Evolutionary conservation across 2,329 filamentous ascomycete genomes (phyloP).

Genomic region (Fusarium neocosmosporiellum): DNA sequence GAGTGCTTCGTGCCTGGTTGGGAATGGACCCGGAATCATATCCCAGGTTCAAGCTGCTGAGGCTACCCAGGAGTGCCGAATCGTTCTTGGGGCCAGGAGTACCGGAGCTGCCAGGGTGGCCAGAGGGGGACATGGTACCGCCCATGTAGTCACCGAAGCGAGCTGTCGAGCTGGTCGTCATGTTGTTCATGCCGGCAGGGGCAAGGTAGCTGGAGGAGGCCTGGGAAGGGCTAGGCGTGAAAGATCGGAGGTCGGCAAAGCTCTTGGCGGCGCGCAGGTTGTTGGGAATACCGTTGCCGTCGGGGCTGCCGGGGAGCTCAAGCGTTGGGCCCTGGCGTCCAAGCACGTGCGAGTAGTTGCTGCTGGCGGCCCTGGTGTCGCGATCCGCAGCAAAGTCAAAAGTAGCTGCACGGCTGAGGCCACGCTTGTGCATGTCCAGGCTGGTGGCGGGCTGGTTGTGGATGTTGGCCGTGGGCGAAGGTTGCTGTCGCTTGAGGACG

Average conservation of each 20-base stretch:
- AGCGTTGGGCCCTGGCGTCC: constrained; percentile 87
- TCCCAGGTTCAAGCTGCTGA: constrained; percentile 64
- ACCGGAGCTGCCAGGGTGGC: constrained; percentile 49
- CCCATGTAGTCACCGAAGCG: constrained; percentile 61
- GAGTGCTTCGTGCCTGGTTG: constrained; percentile 57
- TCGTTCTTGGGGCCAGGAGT: constrained; percentile 55
- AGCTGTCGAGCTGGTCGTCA: constrained; percentile 54
- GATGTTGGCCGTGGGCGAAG: constrained; percentile 65
- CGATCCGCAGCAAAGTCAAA: constrained; percentile 92
- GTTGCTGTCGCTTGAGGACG: constrained; percentile 77
- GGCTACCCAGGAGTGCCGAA: constrained; percentile 58
- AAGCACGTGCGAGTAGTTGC: constrained; percentile 77
- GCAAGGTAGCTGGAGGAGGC: constrained; percentile 79
- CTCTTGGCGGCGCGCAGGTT: constrained; percentile 95
- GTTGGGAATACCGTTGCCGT: constrained; percentile 71
- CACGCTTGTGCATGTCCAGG: constrained; percentile 82
- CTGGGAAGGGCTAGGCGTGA: constrained; percentile 93
- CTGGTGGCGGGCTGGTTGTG: constrained; percentile 71
- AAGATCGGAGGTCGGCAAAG: constrained; percentile 93
- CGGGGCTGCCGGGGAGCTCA: constrained; percentile 85
- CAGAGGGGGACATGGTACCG: constrained; percentile 49
- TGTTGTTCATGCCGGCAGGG: constrained; percentile 64
- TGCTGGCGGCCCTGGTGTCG: constrained; percentile 72
- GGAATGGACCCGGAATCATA: constrained; percentile 59
- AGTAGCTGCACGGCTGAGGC: constrained; percentile 92